Evolutionary conservation across 192 early-diverging fungal genomes (phyloP), one percentile per base, ranked within the genome.

Genomic region (Geosiphon pyriformis): DNA sequence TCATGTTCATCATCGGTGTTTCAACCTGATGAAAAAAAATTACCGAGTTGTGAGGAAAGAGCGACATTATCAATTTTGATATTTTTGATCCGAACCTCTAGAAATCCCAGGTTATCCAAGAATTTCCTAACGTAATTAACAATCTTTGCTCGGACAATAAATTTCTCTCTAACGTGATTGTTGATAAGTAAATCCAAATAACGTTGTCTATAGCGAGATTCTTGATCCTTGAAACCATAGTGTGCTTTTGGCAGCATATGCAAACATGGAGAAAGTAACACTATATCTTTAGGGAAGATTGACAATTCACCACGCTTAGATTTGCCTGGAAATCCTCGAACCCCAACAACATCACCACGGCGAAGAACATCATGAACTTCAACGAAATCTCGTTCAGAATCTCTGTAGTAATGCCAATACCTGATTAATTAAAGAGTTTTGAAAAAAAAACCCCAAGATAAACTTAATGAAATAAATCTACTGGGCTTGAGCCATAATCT

Each of bases 1-100:
- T 94, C 90, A 92, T 90, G 85, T 95, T 96, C 94, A 99, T 98
- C 94, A 98, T 98, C 33, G 97, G 97, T n/a, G 97, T 99, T 76
- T 99, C 97, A 54, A 99, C n/a, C n/a, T n/a, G n/a, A n/a, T n/a
- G n/a, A n/a, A n/a, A n/a, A n/a, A n/a, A n/a, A n/a, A n/a, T n/a
- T n/a, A n/a, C n/a, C n/a, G n/a, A n/a, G n/a, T n/a, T n/a, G n/a
- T n/a, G n/a, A n/a, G n/a, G n/a, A n/a, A n/a, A n/a, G n/a, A n/a
- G n/a, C n/a, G n/a, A n/a, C n/a, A n/a, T n/a, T n/a, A n/a, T n/a
- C n/a, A n/a, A n/a, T n/a, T n/a, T n/a, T n/a, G n/a, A n/a, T n/a
- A n/a, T n/a, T n/a, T n/a, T n/a, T n/a, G n/a, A n/a, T n/a, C n/a
- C n/a, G n/a, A n/a, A 53, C 62, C 81, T 99, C 96, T 57, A 99